Conservation (phyloP, 2,329 filamentous ascomycete genomes). For the Talaromyces amestolkiae region DNA sequence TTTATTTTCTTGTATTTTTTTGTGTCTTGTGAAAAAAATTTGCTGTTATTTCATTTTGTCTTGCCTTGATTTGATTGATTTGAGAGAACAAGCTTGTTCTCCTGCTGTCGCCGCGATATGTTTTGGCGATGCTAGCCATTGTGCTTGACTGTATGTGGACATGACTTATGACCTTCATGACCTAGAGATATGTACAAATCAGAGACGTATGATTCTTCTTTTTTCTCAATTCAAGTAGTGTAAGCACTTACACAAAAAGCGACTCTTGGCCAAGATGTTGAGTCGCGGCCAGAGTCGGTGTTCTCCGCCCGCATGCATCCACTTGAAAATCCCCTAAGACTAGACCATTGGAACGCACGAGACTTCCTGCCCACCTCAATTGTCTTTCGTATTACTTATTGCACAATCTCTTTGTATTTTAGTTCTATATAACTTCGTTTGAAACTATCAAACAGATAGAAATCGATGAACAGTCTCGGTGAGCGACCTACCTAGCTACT, state of each 20-base stretch:
- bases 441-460: background rate
- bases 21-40: background rate
- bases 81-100: constrained; percentile 4
- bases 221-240: too few relatives aligned
- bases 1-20: constrained; percentile 17
- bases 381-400: background rate
- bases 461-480: background rate
- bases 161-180: constrained; percentile 20
- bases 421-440: background rate
- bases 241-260: background rate
- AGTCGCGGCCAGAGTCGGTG: background rate
- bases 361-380: background rate
- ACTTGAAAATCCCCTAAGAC: background rate
- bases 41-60: constrained; percentile 11
- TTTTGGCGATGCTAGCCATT: constrained; percentile 8
- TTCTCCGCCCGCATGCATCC: background rate
- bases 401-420: background rate
- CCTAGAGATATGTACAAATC: constrained; percentile 12
- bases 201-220: background rate
- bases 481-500: background rate
- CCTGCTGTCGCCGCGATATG: background rate
- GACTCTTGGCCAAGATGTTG: background rate
- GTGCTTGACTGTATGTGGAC: constrained; percentile 21
- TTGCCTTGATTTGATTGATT: constrained; percentile 13
- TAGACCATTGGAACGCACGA: background rate